Base-by-base conservation (phyloP, 352 stramenopile species). In the Phytophthora pistaciae region DNA sequence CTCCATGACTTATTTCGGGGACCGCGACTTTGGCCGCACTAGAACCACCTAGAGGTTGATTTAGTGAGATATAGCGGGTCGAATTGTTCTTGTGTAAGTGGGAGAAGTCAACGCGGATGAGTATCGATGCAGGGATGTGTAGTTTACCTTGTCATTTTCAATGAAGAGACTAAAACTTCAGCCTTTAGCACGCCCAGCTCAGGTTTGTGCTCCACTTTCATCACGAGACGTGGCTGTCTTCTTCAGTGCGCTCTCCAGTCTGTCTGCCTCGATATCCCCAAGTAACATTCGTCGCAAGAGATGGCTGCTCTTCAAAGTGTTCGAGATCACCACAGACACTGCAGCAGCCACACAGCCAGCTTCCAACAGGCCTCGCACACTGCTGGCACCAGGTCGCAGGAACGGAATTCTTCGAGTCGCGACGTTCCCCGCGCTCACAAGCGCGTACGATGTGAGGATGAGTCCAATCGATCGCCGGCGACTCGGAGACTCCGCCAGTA, bases 401-500 rank as follows among this genome's bases (percentile, higher is more conserved):
- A 66, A 80, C 13, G 38, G 23, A 48, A 79, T 62, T 11, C 67
- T 53, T 20, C 74, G 59, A 18, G 72, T 76, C 5, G 72, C 49
- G 25, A 88, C 80, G 11, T 69, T 77, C 13, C 79, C 74, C 11
- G 83, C 66, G 50, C 81, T 91, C 42, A 88, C 60, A 38, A 87
- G 79, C 46, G 75, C 72, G 49, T 91, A 91, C 53, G 83, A 88
- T 23, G 73, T 68, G 33, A 89, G 79, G 60, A 91, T 87, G 2
- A 91, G 64, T 38, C 74, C 77, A n/a, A 89, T 87, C 2, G 79
- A 80, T 1, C 75, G 77, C 23, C 83, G 74, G 20, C 83, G 64
- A n/a, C 69, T 73, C 5, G 70, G 70, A 27, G 74, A 70, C 52
- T 91, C 81, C 7, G 82, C 82, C 20, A 88, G 58, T n/a, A 91